Conservation (phyloP, 768 basidiomycete species). For the Chalciporus chontae region DNA sequence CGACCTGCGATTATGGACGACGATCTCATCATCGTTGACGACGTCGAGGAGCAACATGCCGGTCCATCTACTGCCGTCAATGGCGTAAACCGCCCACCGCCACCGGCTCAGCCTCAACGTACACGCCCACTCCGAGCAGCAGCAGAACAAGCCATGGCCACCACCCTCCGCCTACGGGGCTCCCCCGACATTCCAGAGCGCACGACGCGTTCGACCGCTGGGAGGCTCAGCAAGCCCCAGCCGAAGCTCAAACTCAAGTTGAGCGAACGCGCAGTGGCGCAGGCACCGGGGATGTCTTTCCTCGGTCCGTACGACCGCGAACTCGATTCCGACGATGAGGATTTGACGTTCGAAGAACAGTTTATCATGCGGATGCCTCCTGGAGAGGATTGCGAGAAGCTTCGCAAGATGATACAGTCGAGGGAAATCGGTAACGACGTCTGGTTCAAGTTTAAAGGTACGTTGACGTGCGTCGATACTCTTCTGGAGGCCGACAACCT, state of each 20-base stretch:
- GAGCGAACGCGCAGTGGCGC: conserved; percentile 76
- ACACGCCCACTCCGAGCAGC: conserved; percentile 32
- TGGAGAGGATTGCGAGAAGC: conserved; percentile 73
- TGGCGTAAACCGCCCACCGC: conserved; percentile 17
- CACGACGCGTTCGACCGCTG: conserved; percentile 53
- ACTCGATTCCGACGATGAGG: conserved; percentile 92
- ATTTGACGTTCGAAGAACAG: conserved; percentile 94
- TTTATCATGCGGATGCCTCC: conserved; percentile 89
- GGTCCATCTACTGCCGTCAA: conserved; percentile 35
- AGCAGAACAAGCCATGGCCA: conserved; percentile 35
- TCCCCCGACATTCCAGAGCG: conserved; percentile 40
- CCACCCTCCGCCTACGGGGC: conserved; percentile 29
- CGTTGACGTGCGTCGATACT: neutral
- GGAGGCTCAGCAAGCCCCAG: conserved; percentile 44
- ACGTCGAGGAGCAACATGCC: conserved; percentile 43
- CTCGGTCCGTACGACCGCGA: conserved; percentile 91
- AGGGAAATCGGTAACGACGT: conserved; percentile 80
- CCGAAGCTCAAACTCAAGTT: conserved; percentile 88
- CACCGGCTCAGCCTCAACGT: conserved; percentile 19
- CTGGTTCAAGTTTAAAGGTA: conserved; percentile 99
- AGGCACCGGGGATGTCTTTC: conserved; percentile 84
- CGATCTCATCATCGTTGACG: conserved; percentile 61
- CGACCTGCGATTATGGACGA: conserved; percentile 42
- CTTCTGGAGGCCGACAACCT: conserved; percentile 11
- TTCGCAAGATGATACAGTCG: conserved; percentile 77